These are phyloP conservation scores for Calonectria honghensis DNA, from an alignment of 2,329 filamentous ascomycete species.

Conservation along the genomic window DNA sequence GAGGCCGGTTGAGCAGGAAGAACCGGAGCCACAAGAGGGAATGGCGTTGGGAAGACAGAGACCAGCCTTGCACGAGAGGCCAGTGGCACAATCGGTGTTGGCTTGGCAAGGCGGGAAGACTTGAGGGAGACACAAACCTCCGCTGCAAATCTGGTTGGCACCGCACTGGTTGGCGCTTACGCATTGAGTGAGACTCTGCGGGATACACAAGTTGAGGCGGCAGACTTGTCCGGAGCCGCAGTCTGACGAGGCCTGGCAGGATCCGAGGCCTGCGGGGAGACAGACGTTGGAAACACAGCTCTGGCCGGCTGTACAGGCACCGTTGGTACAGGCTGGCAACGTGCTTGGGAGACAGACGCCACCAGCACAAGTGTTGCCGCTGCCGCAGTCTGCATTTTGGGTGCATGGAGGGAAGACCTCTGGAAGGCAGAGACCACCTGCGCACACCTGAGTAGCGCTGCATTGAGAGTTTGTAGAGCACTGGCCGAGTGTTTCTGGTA, in stretches of 20 bases:
- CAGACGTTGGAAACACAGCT: constrained; percentile 23
- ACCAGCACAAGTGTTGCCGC: constrained; percentile 7
- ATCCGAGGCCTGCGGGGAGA: constrained; percentile 13
- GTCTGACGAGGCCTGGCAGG: constrained; percentile 28
- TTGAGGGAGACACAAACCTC: constrained; percentile 21
- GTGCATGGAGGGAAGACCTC: constrained; percentile 27
- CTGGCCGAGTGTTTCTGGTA: constrained; percentile 22
- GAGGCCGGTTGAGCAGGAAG: constrained; percentile 7
- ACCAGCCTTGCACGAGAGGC: constrained; percentile 17
- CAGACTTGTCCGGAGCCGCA: constrained; percentile 38
- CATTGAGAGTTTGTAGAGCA: constrained; percentile 26
- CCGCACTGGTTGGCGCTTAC: constrained; percentile 31
- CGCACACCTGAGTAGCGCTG: constrained; percentile 15
- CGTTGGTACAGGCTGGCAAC: not conserved
- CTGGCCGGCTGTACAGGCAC: constrained; percentile 9
- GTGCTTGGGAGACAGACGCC: constrained; percentile 29
- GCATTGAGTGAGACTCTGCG: constrained; percentile 19
- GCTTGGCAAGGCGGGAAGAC: constrained; percentile 18
- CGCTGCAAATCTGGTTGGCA: constrained; percentile 23
- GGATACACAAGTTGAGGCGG: constrained; percentile 31
- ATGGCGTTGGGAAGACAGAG: constrained; percentile 21
- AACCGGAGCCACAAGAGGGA: not conserved
- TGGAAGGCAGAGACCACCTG: constrained; percentile 32
- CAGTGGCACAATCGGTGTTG: constrained; percentile 26
- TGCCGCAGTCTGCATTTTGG: constrained; percentile 19